Conservation (phyloP, 345 rosid genomes). For the Pistacia integerrima region DNA sequence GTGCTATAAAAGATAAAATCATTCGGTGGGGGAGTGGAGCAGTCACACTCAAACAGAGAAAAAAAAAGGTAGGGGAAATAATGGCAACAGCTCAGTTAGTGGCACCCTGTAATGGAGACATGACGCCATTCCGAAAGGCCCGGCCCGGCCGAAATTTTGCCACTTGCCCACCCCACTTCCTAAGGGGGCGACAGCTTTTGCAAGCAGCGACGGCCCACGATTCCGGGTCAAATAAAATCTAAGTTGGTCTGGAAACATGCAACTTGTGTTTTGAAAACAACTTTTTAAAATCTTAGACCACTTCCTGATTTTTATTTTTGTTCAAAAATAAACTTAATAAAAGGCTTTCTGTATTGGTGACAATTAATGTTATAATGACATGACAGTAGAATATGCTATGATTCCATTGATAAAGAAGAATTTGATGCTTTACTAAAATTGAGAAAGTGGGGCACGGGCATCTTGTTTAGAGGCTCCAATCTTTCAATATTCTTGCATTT, state of each 20-base stretch:
- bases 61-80: neutral
- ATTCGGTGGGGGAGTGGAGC: neutral
- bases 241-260: too few relatives aligned
- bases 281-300: too few relatives aligned
- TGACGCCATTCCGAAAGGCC: neutral
- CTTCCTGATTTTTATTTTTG: too few relatives aligned
- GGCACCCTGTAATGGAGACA: constrained; percentile 27
- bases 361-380: too few relatives aligned
- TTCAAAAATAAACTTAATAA: too few relatives aligned
- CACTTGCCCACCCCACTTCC: neutral
- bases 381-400: too few relatives aligned
- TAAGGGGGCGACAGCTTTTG: constrained; percentile 12
- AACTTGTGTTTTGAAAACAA: too few relatives aligned
- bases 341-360: neutral
- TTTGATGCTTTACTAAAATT: neutral
- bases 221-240: constrained; percentile 21
- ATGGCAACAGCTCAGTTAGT: constrained; percentile 23
- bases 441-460: neutral
- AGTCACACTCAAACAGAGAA: neutral
- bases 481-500: neutral
- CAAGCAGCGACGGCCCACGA: constrained; percentile 17
- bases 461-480: neutral
- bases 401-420: neutral
- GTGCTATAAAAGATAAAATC: neutral
- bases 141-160: constrained; percentile 9